A percentile compares a stretch with the other conserved stretches of the same genome.
phyloP scores from a whole-genome alignment of 805 yeast genomes.

The Jamesozyma lodderae region DNA sequence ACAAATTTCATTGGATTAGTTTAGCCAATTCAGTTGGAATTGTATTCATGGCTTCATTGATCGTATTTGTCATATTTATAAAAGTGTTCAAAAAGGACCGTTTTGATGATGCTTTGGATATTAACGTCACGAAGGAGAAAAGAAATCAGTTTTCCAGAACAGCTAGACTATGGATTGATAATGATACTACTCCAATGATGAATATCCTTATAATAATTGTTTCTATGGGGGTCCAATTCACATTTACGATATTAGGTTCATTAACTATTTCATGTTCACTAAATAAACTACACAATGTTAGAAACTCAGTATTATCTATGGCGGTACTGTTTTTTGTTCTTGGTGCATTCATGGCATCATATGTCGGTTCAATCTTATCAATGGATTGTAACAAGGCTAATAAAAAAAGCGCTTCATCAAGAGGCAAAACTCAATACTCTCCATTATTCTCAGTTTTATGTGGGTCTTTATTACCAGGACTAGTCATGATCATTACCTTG shows the following conservation, averaged over 20 bases:
- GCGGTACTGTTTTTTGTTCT: conserved; percentile 51
- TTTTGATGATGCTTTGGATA: conserved; percentile 16
- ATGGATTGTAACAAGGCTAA: conserved; percentile 4
- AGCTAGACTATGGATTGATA: conserved; percentile 48
- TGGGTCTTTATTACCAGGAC: conserved; percentile 42
- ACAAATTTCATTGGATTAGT: conserved; percentile 69
- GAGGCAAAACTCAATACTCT: conserved; percentile 1
- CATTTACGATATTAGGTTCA: conserved; percentile 56
- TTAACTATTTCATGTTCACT: conserved; percentile 50
- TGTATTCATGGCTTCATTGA: conserved; percentile 48
- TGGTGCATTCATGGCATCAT: conserved; percentile 72
- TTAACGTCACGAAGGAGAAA: conserved; percentile 12
- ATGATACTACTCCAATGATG: conserved; percentile 25
- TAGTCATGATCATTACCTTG: conserved; percentile 41
- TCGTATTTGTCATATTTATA: conserved; percentile 51
- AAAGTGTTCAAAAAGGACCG: conserved; percentile 25
- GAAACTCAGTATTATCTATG: conserved; percentile 57
- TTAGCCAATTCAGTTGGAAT: conserved; percentile 62
- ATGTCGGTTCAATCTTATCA: conserved; percentile 49
- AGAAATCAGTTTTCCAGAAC: conserved; percentile 20
- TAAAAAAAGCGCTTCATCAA: conserved; percentile 4
- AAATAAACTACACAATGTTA: conserved; percentile 52
- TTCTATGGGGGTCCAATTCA: conserved; percentile 68
- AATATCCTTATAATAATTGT: conserved; percentile 44
- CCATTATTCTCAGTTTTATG: conserved; percentile 33